phyloP scores from a whole-genome alignment of 371 early-diverging fungal genomes.

The Lichtheimia ornata region DNA sequence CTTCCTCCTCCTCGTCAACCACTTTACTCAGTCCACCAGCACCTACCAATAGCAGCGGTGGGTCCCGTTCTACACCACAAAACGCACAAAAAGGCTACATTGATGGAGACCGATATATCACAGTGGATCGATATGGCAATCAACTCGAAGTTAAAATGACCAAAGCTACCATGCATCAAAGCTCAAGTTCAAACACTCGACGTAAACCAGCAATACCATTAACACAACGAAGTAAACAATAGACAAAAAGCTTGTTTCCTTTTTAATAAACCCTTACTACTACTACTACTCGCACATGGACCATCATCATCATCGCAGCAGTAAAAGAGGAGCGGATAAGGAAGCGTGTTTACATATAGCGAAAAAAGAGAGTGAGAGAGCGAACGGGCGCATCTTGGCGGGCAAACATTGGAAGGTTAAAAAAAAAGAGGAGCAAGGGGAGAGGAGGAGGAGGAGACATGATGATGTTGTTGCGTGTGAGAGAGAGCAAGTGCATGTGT shows the following conservation, averaged over 20 bases:
- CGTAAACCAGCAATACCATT: not conserved
- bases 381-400: not conserved
- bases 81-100: slow-evolving; percentile 34
- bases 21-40: slow-evolving; percentile 9
- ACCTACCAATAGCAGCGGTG: not conserved
- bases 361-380: no score
- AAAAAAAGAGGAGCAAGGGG: slow-evolving; percentile 1
- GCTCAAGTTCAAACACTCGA: not conserved
- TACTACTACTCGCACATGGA: no score
- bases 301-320: no score
- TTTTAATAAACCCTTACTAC: no score
- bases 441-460: no score
- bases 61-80: slow-evolving; percentile 12
- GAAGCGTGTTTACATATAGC: no score
- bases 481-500: no score
- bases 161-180: slow-evolving; percentile 10
- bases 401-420: not conserved
- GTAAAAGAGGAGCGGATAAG: no score
- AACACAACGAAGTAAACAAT: no score
- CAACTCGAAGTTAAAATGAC: slow-evolving; percentile 49
- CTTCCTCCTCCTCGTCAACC: slow-evolving; percentile 3
- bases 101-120: slow-evolving; percentile 46
- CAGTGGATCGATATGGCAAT: slow-evolving; percentile 45
- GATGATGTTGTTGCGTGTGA: no score
- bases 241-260: no score